Evolutionary conservation across 192 early-diverging fungal species (phyloP), one percentile per base, ranked within the genome.

Genomic region (Coemansia sp.): DNA sequence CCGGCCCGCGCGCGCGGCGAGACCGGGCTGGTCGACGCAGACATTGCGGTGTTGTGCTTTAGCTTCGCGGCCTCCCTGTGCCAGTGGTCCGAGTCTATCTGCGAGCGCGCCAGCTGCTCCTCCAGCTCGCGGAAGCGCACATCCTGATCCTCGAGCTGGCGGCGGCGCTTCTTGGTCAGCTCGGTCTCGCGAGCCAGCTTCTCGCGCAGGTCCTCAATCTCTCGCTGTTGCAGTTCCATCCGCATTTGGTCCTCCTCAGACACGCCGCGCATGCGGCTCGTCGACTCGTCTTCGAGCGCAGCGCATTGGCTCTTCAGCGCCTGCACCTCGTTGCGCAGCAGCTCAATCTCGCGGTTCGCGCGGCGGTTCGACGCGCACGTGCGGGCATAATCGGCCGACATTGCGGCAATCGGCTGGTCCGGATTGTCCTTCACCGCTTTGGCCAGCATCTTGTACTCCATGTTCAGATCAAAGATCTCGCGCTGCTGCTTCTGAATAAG

Each of bases 401-500:
- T 47, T 2, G 60, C 61, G 16, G 63, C 54, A 55, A 64, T 66
- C 11, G 75, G 75, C 49, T 68, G 30, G 25, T 58, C 42, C 6
- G 65, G 58, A 30, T 58, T 65, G 6, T 53, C 31, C 9, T 33
- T 18, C 69, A 78, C 67, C 22, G 75, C 69, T 19, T 31, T 56
- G 8, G 25, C 40, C 21, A 78, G 47, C 58, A 71, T 64, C 49
- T 65, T 67, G 64, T 48, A 68, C 31, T 62, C 60, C 61, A 71
- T 38, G 46, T 67, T 71, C 22, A 78, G 56, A 44, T 78, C 75
- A 33, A 67, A 78, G 22, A 78, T 78, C 24, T 50, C n/a, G 23
- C 75, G 64, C 58, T 78, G 75, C 65, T 78, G 75, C 49, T 78
- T 71, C 57, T 78, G 65, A 32, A 78, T 78, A 16, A 78, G 75